Evolutionary conservation across 75 land plant species (phyloP).

Genomic region (Picea glauca): DNA sequence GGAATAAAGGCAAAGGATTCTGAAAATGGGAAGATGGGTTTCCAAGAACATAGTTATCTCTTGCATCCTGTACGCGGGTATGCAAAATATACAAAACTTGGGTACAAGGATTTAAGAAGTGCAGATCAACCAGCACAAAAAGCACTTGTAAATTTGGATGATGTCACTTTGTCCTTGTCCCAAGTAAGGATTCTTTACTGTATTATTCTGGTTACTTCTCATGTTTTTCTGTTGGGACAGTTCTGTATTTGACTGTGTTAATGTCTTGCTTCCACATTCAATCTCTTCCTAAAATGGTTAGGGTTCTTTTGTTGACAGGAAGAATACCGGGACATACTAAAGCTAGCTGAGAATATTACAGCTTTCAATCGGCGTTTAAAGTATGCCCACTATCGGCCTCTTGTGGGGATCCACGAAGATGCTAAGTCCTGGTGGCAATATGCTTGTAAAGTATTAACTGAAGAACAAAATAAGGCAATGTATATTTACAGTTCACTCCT

Average conservation of each 20-base stretch:
- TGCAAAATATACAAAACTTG: slow-evolving; percentile 77
- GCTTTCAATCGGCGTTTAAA: slow-evolving; percentile 84
- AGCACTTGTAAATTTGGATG: slow-evolving; percentile 78
- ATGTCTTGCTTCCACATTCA: background rate
- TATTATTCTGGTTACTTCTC: background rate
- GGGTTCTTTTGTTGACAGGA: slow-evolving; percentile 41
- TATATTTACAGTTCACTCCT: slow-evolving; percentile 14
- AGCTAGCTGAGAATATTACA: slow-evolving; percentile 88
- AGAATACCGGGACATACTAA: slow-evolving; percentile 83
- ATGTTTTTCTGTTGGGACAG: background rate
- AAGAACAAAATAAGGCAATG: slow-evolving; percentile 84
- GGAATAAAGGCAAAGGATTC: slow-evolving; percentile 39
- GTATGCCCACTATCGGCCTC: slow-evolving; percentile 90
- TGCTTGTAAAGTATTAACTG: slow-evolving; percentile 70
- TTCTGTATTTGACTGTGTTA: slow-evolving; percentile 1
- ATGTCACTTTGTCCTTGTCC: slow-evolving; percentile 87
- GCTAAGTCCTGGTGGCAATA: slow-evolving; percentile 90
- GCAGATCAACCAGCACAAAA: slow-evolving; percentile 67
- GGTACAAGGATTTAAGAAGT: slow-evolving; percentile 38
- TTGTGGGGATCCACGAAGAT: slow-evolving; percentile 51
- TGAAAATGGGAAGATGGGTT: slow-evolving; percentile 16
- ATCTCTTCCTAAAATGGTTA: background rate
- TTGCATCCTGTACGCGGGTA: slow-evolving; percentile 88
- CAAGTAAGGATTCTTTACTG: slow-evolving; percentile 48
- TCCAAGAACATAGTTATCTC: slow-evolving; percentile 58